Evolutionary conservation across 2,329 filamentous ascomycete species (phyloP), one percentile per base, ranked within the genome.

Genomic region (Talaromyces sp.): DNA sequence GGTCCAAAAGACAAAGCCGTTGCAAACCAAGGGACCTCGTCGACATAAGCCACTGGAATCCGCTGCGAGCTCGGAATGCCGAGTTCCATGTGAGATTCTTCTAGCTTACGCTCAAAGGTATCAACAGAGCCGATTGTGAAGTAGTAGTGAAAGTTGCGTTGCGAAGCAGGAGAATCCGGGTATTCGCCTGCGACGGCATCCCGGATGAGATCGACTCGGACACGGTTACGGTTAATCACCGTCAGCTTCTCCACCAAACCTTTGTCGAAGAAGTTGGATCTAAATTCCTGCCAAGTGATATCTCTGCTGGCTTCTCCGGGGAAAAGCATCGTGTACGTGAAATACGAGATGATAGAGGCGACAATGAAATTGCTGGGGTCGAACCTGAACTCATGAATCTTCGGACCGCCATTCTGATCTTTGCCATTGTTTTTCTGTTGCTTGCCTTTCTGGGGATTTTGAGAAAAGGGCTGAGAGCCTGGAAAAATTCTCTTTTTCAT

Each of bases 221-320:
- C 94, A 63, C 85, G 85, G 68, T 85, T 87, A 64, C 87, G 85
- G 67, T 92, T 87, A 56, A 96, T 84, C 35, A 96, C 88, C 19
- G 88, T 87, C 66, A 99, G 83, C 79, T 92, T 97, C 78, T 97
- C 90, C 21, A 99, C 92, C 26, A 99, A 83, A 8, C 94, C 94
- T 81, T 96, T 97, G 77, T 97, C 92, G 62, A 99, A 81, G 81
- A 96, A 97, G 32, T 91, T 94, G 67, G 86, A 92, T 64, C 90
- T 83, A 78, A 99, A 91, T 77, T 99, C 94, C 77, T 99, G 92
- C 91, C 92, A 99, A 59, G 94, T 97, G 61, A 99, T 97, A 72
- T 99, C 93, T 69, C 86, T 81, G 59, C 79, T 81, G 63, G 81
- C 82, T 64, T 89, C 87, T 21, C 83, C 82, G 3, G 87, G 87